phyloP scores from a whole-genome alignment of 176 grass and related monocot genomes.

The Zea mays region DNA sequence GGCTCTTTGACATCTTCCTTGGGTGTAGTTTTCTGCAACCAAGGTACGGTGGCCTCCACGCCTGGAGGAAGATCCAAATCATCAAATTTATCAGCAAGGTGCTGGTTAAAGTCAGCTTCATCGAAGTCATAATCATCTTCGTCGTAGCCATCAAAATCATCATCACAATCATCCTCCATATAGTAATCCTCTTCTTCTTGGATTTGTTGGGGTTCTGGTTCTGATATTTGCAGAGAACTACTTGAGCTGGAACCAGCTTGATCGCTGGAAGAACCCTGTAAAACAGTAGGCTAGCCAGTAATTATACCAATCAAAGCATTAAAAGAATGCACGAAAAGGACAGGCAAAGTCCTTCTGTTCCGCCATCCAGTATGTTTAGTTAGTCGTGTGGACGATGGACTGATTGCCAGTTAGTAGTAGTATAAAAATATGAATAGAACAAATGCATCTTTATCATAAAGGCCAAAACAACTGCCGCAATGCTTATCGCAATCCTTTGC shows the following conservation, averaged over 20 bases:
- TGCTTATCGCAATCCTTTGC: background rate
- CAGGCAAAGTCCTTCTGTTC: background rate
- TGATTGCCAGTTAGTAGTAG: background rate
- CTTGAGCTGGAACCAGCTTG: constrained; percentile 44
- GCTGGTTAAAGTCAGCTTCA: constrained; percentile 48
- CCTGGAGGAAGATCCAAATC: constrained; percentile 75
- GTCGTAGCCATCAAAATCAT: constrained; percentile 32
- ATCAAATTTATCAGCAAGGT: constrained; percentile 78
- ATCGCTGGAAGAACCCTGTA: constrained; percentile 47
- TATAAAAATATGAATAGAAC: constrained; percentile 7
- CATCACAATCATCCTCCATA: constrained; percentile 47
- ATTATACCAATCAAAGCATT: background rate
- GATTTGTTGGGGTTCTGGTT: constrained; percentile 32
- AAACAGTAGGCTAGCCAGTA: constrained; percentile 10
- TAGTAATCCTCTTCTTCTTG: constrained; percentile 60
- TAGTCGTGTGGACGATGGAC: background rate
- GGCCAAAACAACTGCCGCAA: background rate
- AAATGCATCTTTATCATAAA: background rate
- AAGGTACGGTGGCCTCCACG: constrained; percentile 75
- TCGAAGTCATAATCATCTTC: constrained; percentile 59
- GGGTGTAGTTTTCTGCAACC: constrained; percentile 48
- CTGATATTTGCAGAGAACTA: constrained; percentile 29
- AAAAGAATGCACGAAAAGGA: background rate
- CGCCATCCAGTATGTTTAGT: background rate
- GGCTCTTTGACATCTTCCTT: background rate